Conservation (phyloP, 208 protist species). For the Acanthamoeba divionensis region DNA sequence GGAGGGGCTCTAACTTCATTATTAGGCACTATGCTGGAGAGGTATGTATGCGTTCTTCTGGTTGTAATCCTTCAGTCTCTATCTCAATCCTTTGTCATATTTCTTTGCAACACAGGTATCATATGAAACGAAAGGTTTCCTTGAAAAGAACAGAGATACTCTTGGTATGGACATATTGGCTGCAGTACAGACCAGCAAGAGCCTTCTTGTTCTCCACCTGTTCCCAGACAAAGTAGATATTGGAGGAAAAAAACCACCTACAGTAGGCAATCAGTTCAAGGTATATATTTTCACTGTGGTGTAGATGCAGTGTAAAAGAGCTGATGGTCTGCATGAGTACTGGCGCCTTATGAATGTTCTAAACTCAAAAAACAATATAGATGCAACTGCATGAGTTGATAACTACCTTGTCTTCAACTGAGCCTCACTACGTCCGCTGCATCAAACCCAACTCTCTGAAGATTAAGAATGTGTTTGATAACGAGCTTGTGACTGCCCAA, state of each 20-base stretch:
- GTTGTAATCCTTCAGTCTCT: neutral
- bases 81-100: neutral
- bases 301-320: too few species aligned
- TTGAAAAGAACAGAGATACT: conserved; percentile 73
- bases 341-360: too few species aligned
- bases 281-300: neutral
- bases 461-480: conserved; percentile 64
- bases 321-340: too few species aligned
- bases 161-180: conserved; percentile 29
- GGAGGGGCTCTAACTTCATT: conserved; percentile 30
- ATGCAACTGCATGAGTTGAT: conserved; percentile 74
- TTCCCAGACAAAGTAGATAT: conserved; percentile 54
- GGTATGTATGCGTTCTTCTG: neutral
- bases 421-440: conserved; percentile 83
- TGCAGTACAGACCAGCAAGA: neutral
- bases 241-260: conserved; percentile 48
- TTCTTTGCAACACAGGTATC: conserved; percentile 6
- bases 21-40: conserved; percentile 53
- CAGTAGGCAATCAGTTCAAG: conserved; percentile 51
- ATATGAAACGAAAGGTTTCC: conserved; percentile 55
- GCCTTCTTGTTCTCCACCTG: neutral
- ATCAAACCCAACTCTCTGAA: conserved; percentile 84
- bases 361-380: too few species aligned
- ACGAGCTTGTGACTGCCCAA: conserved; percentile 32
- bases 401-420: conserved; percentile 70